These are phyloP conservation scores for Hansfordia pulvinata DNA, from an alignment of 2,329 filamentous ascomycete species.

Conservation along the genomic window DNA sequence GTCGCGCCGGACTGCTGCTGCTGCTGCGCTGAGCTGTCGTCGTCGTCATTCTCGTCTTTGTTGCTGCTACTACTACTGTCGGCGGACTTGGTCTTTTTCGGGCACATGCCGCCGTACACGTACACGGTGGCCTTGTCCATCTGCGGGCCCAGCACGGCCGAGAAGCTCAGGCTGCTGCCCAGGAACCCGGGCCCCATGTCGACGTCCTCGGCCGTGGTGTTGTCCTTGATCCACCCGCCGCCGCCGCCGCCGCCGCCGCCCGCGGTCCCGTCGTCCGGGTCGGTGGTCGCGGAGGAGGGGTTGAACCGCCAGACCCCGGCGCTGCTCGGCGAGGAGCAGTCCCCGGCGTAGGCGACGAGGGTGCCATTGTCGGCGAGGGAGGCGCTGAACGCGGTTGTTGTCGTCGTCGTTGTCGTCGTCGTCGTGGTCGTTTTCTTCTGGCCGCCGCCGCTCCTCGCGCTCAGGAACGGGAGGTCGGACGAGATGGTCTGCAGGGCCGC, in stretches of 20 bases:
- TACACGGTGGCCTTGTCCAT: slow-evolving; percentile 47
- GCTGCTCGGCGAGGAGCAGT: slow-evolving; percentile 43
- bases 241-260: slow-evolving; percentile 22
- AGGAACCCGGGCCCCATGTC: slow-evolving; percentile 33
- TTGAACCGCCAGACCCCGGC: slow-evolving; percentile 57
- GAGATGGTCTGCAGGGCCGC: slow-evolving; percentile 34
- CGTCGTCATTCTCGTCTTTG: too few relatives aligned
- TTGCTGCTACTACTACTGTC: too few relatives aligned
- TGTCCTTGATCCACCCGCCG: slow-evolving; percentile 25
- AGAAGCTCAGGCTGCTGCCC: slow-evolving; percentile 51
- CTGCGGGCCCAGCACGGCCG: slow-evolving; percentile 39
- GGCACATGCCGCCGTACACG: slow-evolving; percentile 86
- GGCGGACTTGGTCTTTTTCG: too few relatives aligned
- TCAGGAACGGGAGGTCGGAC: slow-evolving; percentile 48
- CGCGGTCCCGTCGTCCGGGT: too few relatives aligned
- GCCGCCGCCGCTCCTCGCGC: slow-evolving; percentile 26
- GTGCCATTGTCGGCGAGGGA: slow-evolving; percentile 54
- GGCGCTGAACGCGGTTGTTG: slow-evolving; percentile 55
- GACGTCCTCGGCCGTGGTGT: slow-evolving; percentile 9
- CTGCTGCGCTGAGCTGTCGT: slow-evolving; percentile 23
- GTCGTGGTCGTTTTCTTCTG: too few relatives aligned
- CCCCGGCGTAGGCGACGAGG: slow-evolving; percentile 61
- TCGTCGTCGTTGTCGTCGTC: too few relatives aligned
- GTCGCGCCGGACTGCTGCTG: slow-evolving; percentile 55
- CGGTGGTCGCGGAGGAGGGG: slow-evolving; percentile 26